Percentiles rank a stretch among this genome's conserved stretches.
Evolutionary conservation across 129 eudicot species (phyloP).

Genomic region (Chrysanthemum lavandulifolium): DNA sequence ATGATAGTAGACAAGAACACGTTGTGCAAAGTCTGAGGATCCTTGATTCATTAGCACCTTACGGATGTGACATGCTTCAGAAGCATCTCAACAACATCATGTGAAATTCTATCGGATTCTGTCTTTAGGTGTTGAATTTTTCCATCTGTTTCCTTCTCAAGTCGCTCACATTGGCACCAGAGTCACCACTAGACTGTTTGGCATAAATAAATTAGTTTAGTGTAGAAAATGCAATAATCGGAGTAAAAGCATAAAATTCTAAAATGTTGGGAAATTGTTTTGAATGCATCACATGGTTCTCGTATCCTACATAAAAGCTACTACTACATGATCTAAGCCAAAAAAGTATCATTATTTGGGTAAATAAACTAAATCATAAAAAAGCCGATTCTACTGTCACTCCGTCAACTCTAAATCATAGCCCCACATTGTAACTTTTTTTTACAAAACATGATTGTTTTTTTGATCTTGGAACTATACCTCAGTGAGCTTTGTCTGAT

Average conservation of each 20-base stretch:
- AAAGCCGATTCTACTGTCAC: background rate
- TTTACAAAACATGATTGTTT: background rate
- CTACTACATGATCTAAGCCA: background rate
- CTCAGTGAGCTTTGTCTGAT: constrained; percentile 72
- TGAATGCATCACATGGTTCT: background rate
- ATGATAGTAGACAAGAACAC: background rate
- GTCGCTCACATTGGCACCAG: constrained; percentile 88
- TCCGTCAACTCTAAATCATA: background rate
- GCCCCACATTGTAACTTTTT: background rate
- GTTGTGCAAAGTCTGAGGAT: background rate
- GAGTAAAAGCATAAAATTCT: background rate
- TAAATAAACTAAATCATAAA: background rate
- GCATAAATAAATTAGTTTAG: constrained; percentile 2
- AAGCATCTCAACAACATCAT: constrained; percentile 71
- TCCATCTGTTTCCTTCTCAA: constrained; percentile 67
- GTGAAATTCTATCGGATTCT: constrained; percentile 60
- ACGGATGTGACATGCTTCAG: constrained; percentile 65
- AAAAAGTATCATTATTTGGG: background rate
- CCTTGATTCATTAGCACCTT: constrained; percentile 33
- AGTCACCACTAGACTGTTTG: constrained; percentile 78
- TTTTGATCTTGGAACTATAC: constrained; percentile 31
- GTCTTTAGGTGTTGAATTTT: constrained; percentile 58
- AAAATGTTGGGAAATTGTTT: background rate
- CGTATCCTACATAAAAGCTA: background rate
- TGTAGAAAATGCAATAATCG: too few species aligned